These are phyloP conservation scores for Schwanniomyces pseudopolymorphus DNA, from an alignment of 805 yeast species.

Conservation along the genomic window DNA sequence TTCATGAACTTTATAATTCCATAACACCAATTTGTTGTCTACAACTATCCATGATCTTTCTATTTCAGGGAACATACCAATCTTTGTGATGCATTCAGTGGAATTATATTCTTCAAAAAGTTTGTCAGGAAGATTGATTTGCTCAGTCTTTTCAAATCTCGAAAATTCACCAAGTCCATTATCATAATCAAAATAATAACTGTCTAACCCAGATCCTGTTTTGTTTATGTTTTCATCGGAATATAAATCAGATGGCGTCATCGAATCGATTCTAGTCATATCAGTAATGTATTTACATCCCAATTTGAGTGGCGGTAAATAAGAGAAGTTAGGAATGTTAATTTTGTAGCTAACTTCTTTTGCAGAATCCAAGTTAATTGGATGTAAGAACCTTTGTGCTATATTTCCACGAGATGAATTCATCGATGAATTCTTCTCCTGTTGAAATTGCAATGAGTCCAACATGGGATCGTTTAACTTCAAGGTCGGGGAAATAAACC, in stretches of 20 bases:
- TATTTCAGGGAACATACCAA: conserved; percentile 83
- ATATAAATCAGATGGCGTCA: conserved; percentile 56
- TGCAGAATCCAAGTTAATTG: conserved; percentile 30
- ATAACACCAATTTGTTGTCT: conserved; percentile 77
- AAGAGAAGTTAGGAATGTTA: conserved; percentile 49
- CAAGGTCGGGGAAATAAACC: conserved; percentile 33
- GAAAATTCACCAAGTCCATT: conserved; percentile 53
- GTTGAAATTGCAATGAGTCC: conserved; percentile 31
- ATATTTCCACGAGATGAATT: conserved; percentile 20
- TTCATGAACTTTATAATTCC: conserved; percentile 71
- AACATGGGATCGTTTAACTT: conserved; percentile 23
- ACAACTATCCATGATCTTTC: conserved; percentile 82
- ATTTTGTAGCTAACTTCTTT: conserved; percentile 45
- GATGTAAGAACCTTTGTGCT: conserved; percentile 34
- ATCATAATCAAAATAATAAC: conserved; percentile 53
- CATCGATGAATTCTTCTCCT: conserved; percentile 18
- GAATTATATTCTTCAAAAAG: conserved; percentile 70
- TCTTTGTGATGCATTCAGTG: conserved; percentile 64
- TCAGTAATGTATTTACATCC: conserved; percentile 65
- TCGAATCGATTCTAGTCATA: conserved; percentile 58
- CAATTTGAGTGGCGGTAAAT: conserved; percentile 52
- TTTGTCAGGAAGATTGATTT: conserved; percentile 75
- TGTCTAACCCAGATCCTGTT: conserved; percentile 50
- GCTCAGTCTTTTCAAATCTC: conserved; percentile 73
- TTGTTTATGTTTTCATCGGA: conserved; percentile 55